phyloP scores from a whole-genome alignment of 768 basidiomycete species.

The Amanita phalloides region DNA sequence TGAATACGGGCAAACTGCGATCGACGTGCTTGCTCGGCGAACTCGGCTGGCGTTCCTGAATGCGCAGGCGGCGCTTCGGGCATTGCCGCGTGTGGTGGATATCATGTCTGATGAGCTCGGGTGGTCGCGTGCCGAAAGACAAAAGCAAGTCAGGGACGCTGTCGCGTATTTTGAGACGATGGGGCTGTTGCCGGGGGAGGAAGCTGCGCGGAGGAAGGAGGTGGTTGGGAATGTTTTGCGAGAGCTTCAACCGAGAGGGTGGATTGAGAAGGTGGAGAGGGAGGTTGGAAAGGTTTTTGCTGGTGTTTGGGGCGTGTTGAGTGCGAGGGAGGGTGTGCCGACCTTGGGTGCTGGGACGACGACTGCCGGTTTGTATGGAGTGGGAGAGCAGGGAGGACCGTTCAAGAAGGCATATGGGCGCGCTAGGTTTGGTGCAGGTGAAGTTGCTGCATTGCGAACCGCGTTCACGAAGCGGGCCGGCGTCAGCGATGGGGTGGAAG shows the following conservation, averaged over 20 bases:
- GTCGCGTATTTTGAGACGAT: slow-evolving; percentile 70
- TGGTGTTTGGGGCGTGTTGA: background rate
- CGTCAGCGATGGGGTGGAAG: slow-evolving; percentile 7
- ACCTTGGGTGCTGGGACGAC: slow-evolving; percentile 11
- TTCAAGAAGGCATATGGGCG: slow-evolving; percentile 18
- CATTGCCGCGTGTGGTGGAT: slow-evolving; percentile 80
- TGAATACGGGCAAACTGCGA: slow-evolving; percentile 89
- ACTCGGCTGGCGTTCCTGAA: slow-evolving; percentile 91
- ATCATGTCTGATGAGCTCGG: slow-evolving; percentile 82
- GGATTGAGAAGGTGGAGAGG: slow-evolving; percentile 10
- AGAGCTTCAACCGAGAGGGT: slow-evolving; percentile 7
- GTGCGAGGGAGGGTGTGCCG: background rate
- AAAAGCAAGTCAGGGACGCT: slow-evolving; percentile 45
- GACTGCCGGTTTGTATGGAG: background rate
- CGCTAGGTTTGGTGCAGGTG: slow-evolving; percentile 33
- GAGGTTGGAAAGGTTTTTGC: background rate
- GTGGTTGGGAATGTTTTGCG: slow-evolving; percentile 14
- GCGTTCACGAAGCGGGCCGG: slow-evolving; percentile 26
- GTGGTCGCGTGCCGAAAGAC: slow-evolving; percentile 57
- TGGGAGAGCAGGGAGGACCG: slow-evolving; percentile 5
- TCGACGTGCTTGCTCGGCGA: slow-evolving; percentile 88
- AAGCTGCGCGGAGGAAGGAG: slow-evolving; percentile 15
- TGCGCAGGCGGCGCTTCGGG: slow-evolving; percentile 71
- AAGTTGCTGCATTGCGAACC: slow-evolving; percentile 26
- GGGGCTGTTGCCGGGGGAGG: slow-evolving; percentile 59